Evolutionary conservation across 192 early-diverging fungal genomes (phyloP).

Genomic region (Coemansia sp.): DNA sequence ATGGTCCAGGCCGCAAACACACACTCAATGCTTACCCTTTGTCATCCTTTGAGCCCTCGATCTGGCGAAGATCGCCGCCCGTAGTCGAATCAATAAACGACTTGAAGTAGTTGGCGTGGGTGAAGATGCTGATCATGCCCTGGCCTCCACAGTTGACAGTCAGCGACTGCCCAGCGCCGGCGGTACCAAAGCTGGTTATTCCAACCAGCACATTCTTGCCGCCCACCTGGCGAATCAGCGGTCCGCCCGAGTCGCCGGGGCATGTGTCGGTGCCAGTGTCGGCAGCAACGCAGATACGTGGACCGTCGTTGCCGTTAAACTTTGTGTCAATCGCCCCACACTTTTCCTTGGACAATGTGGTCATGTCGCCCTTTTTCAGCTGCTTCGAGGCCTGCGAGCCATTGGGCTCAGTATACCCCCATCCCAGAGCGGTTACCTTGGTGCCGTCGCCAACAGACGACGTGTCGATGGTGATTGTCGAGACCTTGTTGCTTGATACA

Average conservation of each 20-base stretch:
- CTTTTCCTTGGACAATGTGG: conserved; percentile 24
- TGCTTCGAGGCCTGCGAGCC: conserved; percentile 26
- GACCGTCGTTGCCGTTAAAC: conserved; percentile 45
- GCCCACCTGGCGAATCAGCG: conserved; percentile 38
- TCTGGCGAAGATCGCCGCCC: conserved; percentile 34
- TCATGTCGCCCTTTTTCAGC: conserved; percentile 36
- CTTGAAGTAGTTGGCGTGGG: conserved; percentile 43
- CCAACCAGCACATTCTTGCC: conserved; percentile 45
- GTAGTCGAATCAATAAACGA: conserved; percentile 46
- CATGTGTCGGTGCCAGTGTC: conserved; percentile 45
- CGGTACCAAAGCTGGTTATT: conserved; percentile 53
- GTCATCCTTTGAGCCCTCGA: conserved; percentile 14
- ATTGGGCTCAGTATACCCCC: conserved; percentile 40
- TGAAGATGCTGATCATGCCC: conserved; percentile 52
- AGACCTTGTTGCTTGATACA: conserved; percentile 12
- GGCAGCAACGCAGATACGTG: conserved; percentile 43
- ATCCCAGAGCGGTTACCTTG: conserved; percentile 44
- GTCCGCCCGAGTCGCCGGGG: conserved; percentile 55
- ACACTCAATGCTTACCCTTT: conserved; percentile 24
- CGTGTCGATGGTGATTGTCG: conserved; percentile 24
- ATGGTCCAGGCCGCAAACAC: not conserved
- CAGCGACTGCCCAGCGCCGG: conserved; percentile 28
- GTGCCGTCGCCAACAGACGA: conserved; percentile 34
- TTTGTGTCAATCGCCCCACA: conserved; percentile 41
- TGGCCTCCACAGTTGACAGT: conserved; percentile 37